A percentile compares a stretch with the other conserved stretches of the same genome.
These are phyloP conservation scores for sunflower (Helianthus annuus) DNA, from an alignment of 129 eudicot genomes.

Conservation along the genomic window HanXRQr2.0-SUNRISE NC_035443.2:19812717-19813216, in stretches of 20 bases:
- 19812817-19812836: slow-evolving; percentile 83
- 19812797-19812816: slow-evolving; percentile 81
- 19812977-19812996: slow-evolving; percentile 15
- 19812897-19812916: too few relatives aligned
- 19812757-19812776: slow-evolving; percentile 80
- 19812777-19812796: slow-evolving; percentile 74
- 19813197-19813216: too few relatives aligned
- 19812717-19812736: slow-evolving; percentile 76
- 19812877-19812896: not conserved
- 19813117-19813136: not conserved
- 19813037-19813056: not conserved
- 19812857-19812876: not conserved
- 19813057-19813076: not conserved
- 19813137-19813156: not conserved
- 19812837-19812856: slow-evolving; percentile 26
- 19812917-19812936: too few relatives aligned
- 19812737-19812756: slow-evolving; percentile 91
- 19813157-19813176: too few relatives aligned
- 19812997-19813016: slow-evolving; percentile 53
- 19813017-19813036: slow-evolving; percentile 38
- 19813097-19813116: not conserved
- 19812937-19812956: too few relatives aligned
- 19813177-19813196: too few relatives aligned
- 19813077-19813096: not conserved
- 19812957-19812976: slow-evolving; percentile 20